Base-by-base conservation (phyloP, 257 asterid species). In the Solanum virginianum region DNA sequence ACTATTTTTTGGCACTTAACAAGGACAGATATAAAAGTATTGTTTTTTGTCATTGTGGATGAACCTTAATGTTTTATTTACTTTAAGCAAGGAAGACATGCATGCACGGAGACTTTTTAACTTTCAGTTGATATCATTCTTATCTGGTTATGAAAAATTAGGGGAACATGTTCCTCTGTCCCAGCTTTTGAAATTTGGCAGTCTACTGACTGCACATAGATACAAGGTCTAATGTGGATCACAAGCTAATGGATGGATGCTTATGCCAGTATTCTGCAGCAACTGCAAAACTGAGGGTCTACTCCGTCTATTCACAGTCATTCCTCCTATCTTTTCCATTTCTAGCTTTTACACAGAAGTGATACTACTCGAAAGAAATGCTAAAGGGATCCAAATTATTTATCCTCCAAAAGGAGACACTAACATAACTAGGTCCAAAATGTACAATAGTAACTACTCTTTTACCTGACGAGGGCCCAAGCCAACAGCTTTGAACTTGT, bases 401-500 rank as follows among this genome's bases (percentile, higher is more conserved):
- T 18, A 17, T 70, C 16, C 79, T 70, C 26, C 79, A 41, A 18
- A 39, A 74, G 13, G 20, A 74, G 14, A 47, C 14, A 22, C 47
- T 75, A 14, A 43, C 60, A 47, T 4, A 75, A 75, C 60, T 56
- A n/a, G 70, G 56, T 55, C 29, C 85, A 49, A 26, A 66, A 29
- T 24, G 9, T 45, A 62, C 36, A 83, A 51, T 20, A 66, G n/a
- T 29, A 39, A 57, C 55, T n/a, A 41, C 41, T 75, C 24, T 20
- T 82, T 86, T 82, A 93, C 99, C 99, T 96, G 98, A 32, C 99
- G 97, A 47, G 99, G 97, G 26, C 99, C 98, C 57, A 94, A 80
- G 81, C 99, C 98, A 75, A 96, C 26, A 68, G 97, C 93, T 65
- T 86, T 43, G 91, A 91, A 96, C 80, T 94, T 96, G 69, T 90